Percentiles rank a stretch among this genome's conserved stretches.
Evolutionary conservation across 2,329 filamentous ascomycete genomes (phyloP).

Genomic region (Lasiodiplodia gonubiensis): DNA sequence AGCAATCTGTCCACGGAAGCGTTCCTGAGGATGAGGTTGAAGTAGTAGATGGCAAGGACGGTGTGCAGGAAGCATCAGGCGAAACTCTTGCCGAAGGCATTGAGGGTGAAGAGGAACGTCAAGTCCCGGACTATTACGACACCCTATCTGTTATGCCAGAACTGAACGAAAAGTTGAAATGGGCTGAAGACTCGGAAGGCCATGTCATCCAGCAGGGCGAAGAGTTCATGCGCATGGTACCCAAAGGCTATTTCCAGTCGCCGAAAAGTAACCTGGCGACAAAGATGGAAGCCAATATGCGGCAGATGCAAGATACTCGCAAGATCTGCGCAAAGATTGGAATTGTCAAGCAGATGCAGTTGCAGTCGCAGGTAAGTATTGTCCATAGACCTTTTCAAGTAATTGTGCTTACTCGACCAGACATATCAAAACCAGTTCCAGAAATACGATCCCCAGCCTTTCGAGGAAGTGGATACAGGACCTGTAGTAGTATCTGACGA

Average conservation of each 20-base stretch:
- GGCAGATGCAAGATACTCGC: constrained; percentile 93
- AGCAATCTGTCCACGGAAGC: constrained; percentile 60
- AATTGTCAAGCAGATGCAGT: constrained; percentile 99
- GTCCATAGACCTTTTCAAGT: background rate
- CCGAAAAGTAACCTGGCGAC: constrained; percentile 75
- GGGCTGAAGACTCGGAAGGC: constrained; percentile 88
- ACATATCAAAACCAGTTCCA: constrained; percentile 98
- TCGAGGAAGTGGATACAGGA: constrained; percentile 83
- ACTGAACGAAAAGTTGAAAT: constrained; percentile 76
- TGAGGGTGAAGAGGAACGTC: constrained; percentile 76
- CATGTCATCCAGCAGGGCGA: constrained; percentile 87
- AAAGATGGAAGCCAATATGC: constrained; percentile 88
- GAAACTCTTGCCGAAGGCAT: constrained; percentile 95
- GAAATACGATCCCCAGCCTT: constrained; percentile 90
- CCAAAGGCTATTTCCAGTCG: constrained; percentile 74
- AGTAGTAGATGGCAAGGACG: constrained; percentile 53
- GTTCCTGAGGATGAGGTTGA: constrained; percentile 56
- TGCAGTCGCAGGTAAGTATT: constrained; percentile 81
- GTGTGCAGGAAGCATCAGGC: constrained; percentile 57
- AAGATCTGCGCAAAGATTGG: constrained; percentile 96
- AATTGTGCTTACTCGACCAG: constrained; percentile 51
- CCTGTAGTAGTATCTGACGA: constrained; percentile 89
- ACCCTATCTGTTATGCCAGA: constrained; percentile 84
- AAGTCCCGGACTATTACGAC: constrained; percentile 95
- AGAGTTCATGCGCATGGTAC: constrained; percentile 80